Conservation (phyloP, 1,139 yeast genomes). For the Hemisphaericaspora xylofermentans region DNA sequence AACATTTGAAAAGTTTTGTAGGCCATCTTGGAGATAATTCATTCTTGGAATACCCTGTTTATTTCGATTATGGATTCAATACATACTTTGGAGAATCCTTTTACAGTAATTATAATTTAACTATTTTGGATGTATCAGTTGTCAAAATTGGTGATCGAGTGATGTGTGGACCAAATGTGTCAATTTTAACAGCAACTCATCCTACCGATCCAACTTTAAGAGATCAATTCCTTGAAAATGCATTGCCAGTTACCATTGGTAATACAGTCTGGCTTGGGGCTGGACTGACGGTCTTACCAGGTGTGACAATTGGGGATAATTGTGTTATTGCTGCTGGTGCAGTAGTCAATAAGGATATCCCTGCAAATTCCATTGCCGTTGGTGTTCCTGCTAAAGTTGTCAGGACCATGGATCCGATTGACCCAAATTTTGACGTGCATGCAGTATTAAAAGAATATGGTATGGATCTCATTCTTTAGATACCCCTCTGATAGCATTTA, state of each 20-base stretch:
- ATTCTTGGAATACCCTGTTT: constrained; percentile 54
- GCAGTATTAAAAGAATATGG: constrained; percentile 13
- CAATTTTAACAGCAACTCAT: constrained; percentile 63
- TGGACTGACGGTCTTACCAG: constrained; percentile 55
- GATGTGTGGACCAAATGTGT: constrained; percentile 63
- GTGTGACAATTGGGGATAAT: constrained; percentile 63
- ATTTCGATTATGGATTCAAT: constrained; percentile 60
- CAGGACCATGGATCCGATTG: constrained; percentile 23
- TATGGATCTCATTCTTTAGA: constrained; percentile 8
- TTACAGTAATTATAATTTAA: constrained; percentile 56
- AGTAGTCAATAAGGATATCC: constrained; percentile 57
- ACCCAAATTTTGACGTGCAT: constrained; percentile 13
- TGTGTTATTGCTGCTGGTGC: constrained; percentile 69
- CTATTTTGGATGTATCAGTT: constrained; percentile 59
- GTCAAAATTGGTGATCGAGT: constrained; percentile 63
- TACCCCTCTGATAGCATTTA: no score
- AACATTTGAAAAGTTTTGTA: constrained; percentile 38
- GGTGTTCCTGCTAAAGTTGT: constrained; percentile 62
- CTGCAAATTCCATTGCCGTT: constrained; percentile 51
- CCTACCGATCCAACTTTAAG: constrained; percentile 54
- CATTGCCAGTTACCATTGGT: constrained; percentile 57
- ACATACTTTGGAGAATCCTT: constrained; percentile 48
- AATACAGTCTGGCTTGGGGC: constrained; percentile 69
- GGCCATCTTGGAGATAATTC: constrained; percentile 42
- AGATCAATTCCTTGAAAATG: constrained; percentile 47